Conservation (phyloP, 805 yeast species). For the Hanseniaspora hatyaiensis region DNA sequence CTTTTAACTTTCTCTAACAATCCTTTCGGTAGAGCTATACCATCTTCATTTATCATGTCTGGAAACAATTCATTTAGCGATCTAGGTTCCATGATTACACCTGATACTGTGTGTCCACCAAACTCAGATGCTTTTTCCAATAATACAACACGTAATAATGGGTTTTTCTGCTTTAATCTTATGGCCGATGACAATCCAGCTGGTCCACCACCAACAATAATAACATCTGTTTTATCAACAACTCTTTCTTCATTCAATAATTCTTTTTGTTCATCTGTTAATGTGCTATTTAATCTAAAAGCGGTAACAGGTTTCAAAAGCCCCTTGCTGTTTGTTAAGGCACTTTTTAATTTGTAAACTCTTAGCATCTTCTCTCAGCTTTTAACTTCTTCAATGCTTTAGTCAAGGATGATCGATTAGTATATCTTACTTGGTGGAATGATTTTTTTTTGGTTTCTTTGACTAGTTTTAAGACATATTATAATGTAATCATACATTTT, state of each 20-base stretch:
- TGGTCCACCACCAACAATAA: slow-evolving; percentile 96
- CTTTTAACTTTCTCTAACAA: slow-evolving; percentile 60
- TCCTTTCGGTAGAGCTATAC: slow-evolving; percentile 69
- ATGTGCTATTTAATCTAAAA: slow-evolving; percentile 17
- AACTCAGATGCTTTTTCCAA: slow-evolving; percentile 87
- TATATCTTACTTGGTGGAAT: too few species aligned
- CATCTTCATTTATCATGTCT: slow-evolving; percentile 42
- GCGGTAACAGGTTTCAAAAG: too few species aligned
- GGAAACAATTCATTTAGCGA: slow-evolving; percentile 78
- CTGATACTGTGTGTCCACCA: slow-evolving; percentile 86
- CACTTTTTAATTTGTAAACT: too few species aligned
- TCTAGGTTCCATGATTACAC: slow-evolving; percentile 86
- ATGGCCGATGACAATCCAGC: slow-evolving; percentile 95
- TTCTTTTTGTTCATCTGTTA: slow-evolving; percentile 37
- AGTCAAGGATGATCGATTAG: too few species aligned
- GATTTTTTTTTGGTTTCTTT: too few species aligned
- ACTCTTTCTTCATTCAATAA: slow-evolving; percentile 55
- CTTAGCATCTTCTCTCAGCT: too few species aligned
- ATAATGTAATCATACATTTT: too few species aligned
- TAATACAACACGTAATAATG: slow-evolving; percentile 72
- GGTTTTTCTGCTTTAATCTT: slow-evolving; percentile 51
- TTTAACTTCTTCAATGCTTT: too few species aligned
- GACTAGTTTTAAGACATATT: too few species aligned
- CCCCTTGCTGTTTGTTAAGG: too few species aligned
- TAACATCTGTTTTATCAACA: slow-evolving; percentile 79